Percentiles rank a stretch among this genome's conserved stretches.
Conservation (phyloP, 2,329 filamentous ascomycete genomes). For the Tolypocladium tundrense region DNA sequence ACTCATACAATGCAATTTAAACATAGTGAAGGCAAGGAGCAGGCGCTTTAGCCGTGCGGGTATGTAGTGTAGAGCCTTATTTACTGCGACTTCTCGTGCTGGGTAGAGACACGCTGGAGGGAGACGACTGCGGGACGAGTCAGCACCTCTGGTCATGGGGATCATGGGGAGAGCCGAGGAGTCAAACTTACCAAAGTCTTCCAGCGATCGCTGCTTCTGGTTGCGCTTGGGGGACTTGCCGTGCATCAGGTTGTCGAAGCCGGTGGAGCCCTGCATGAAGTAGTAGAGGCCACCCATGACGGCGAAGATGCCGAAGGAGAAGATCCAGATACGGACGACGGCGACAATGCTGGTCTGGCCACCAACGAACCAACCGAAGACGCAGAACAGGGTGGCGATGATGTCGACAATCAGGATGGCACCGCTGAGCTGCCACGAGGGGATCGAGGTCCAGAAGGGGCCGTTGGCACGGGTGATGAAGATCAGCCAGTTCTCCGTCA, state of each 20-base stretch:
- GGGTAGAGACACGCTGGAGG: constrained; percentile 79
- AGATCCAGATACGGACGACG: constrained; percentile 82
- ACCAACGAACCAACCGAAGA: constrained; percentile 71
- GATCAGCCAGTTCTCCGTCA: constrained; percentile 93
- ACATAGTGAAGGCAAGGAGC: constrained; percentile 27
- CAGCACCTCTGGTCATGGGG: not conserved
- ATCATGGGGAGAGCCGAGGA: not conserved
- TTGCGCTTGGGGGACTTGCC: constrained; percentile 75
- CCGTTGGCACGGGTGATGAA: constrained; percentile 92
- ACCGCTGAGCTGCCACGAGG: constrained; percentile 72
- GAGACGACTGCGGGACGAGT: constrained; percentile 57
- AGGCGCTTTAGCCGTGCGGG: constrained; percentile 24
- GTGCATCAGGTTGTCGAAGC: constrained; percentile 90
- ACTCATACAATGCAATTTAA: constrained; percentile 29
- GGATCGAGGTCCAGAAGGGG: constrained; percentile 82
- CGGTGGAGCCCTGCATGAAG: constrained; percentile 68
- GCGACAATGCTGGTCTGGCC: constrained; percentile 67
- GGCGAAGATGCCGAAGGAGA: constrained; percentile 83
- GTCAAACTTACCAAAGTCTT: constrained; percentile 73
- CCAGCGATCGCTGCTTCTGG: constrained; percentile 73
- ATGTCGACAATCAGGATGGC: constrained; percentile 77
- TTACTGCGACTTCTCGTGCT: constrained; percentile 82
- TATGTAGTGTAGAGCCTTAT: constrained; percentile 25
- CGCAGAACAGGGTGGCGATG: constrained; percentile 72
- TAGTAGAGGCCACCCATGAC: constrained; percentile 66